Base-by-base conservation (phyloP, 176 grass and related monocot genomes). In the Melocanna baccifera region DNA sequence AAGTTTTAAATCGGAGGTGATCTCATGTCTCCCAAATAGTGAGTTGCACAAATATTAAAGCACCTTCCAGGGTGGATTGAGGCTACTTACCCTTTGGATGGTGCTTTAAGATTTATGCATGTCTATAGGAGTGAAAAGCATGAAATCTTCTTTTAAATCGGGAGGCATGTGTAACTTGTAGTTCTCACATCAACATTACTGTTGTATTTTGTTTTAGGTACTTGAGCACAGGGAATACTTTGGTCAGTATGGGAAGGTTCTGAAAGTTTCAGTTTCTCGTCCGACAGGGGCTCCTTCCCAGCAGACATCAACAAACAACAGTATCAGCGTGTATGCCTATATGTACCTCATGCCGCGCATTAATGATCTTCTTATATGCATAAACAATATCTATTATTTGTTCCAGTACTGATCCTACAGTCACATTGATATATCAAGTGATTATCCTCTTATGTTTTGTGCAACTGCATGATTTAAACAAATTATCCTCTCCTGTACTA, bases 191-290 rank as follows among this genome's bases (percentile, higher is more conserved):
- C 10, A 80, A 81, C 13, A 2, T 52, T 84, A 26, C 62, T 48
- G 8, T n/a, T 74, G 22, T 80, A 18, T 43, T 83, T 22, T 82
- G 18, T 63, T 90, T 26, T 78, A 99, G 97, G 84, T 94, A 85
- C 93, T 99, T 69, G 91, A 99, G 78, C 94, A 86, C 36, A 94
- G 86, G 82, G 97, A 99, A 83, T 99, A 99, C 85, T 99, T 99
- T 96, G 97, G 97, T 72, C 93, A 99, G 68, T 96, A 99, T 82
- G 93, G 97, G 30, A 99, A 94, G 72, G 90, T 96, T 85, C 61
- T 99, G 84, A 99, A 99, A 82, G 93, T 99, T 69, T 99, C 97
- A 76, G 88, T 99, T 88, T 96, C 97, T 78, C 91, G 86, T 66
- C 70, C 88, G 1, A 87, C 91, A 46, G 86, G 90, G 71, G 55